A percentile compares a stretch with the other conserved stretches of the same genome.
phyloP scores from a whole-genome alignment of 371 early-diverging fungal genomes.

The Chytridium lagenaria region DNA sequence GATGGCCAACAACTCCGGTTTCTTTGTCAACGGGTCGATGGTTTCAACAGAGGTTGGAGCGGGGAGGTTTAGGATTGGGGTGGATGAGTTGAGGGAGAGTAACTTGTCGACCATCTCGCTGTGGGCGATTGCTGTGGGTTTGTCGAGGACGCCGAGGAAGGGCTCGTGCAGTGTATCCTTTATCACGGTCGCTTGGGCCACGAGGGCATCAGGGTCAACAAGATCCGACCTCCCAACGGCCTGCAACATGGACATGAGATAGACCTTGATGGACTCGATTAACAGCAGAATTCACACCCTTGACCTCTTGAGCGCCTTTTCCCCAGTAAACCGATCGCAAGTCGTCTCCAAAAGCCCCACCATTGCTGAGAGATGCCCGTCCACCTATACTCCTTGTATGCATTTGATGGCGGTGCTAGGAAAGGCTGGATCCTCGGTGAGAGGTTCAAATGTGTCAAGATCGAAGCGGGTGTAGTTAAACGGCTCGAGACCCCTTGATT shows the following conservation, averaged over 20 bases:
- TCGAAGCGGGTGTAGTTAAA: constrained; percentile 11
- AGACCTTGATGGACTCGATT: constrained; percentile 1
- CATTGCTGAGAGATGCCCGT: constrained; percentile 13
- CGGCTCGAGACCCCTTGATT: background rate
- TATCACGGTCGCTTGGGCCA: background rate
- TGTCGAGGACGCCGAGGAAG: background rate
- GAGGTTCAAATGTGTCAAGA: constrained; percentile 12
- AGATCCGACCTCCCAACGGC: constrained; percentile 19
- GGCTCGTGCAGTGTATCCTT: background rate
- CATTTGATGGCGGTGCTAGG: background rate
- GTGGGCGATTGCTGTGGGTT: background rate
- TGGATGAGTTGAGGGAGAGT: background rate
- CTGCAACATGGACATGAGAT: constrained; percentile 17
- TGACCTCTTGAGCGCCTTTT: constrained; percentile 12
- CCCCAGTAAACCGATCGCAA: constrained; percentile 21
- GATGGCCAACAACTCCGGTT: background rate
- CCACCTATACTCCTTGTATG: background rate
- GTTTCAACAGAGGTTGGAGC: too few species aligned
- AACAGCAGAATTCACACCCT: background rate
- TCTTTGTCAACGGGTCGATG: background rate
- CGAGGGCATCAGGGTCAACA: background rate
- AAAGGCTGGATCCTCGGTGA: constrained; percentile 12
- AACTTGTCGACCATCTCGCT: background rate
- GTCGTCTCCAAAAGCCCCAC: constrained; percentile 11
- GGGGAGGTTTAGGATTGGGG: background rate